These are phyloP conservation scores for Saccharum officinarum DNA, from an alignment of 176 grass and related monocot species.

Conservation along the genomic window DNA sequence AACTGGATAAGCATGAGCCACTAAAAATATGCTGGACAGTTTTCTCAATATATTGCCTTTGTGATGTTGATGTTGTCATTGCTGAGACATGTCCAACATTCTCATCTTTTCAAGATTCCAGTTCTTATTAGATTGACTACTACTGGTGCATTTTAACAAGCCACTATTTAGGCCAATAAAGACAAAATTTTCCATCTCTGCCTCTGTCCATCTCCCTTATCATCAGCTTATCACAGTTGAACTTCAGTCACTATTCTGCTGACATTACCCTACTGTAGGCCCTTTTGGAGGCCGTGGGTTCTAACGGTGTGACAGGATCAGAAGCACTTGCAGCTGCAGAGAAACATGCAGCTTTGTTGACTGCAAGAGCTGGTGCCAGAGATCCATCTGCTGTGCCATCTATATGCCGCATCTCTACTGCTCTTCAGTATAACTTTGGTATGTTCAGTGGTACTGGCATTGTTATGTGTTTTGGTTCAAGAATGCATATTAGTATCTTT, in stretches of 20 bases:
- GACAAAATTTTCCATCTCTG: not conserved
- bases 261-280: slow-evolving; percentile 44
- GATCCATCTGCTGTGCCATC: slow-evolving; percentile 95
- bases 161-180: not conserved
- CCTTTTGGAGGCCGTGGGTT: slow-evolving; percentile 82
- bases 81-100: not conserved
- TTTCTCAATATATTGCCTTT: not conserved
- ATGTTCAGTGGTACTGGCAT: slow-evolving; percentile 22
- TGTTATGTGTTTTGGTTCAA: slow-evolving; percentile 32
- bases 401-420: slow-evolving; percentile 84
- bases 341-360: slow-evolving; percentile 82
- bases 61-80: not conserved
- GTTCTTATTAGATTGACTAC: not conserved
- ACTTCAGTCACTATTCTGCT: slow-evolving; percentile 9
- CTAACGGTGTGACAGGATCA: slow-evolving; percentile 64
- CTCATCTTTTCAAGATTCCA: not conserved
- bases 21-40: slow-evolving; percentile 6
- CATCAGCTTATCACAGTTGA: not conserved
- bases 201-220: not conserved
- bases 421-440: slow-evolving; percentile 78
- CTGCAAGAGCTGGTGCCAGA: slow-evolving; percentile 92
- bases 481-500: not conserved
- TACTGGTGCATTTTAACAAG: not conserved
- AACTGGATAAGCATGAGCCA: not conserved
- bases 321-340: slow-evolving; percentile 89